phyloP scores from a whole-genome alignment of 352 stramenopile genomes.

The Pythium rishiriense region DNA sequence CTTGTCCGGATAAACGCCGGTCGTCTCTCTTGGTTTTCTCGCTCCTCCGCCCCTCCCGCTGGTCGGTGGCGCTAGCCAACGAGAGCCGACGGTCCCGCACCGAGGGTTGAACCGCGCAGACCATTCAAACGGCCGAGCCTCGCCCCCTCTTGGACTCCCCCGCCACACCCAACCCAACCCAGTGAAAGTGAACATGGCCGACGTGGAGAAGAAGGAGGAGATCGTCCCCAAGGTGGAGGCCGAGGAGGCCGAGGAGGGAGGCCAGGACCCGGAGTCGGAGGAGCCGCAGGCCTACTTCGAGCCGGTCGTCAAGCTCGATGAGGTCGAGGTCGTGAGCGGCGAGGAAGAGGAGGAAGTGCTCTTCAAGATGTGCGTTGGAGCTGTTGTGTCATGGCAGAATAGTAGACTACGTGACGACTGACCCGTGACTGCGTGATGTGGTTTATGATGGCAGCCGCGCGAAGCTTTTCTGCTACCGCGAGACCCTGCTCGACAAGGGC shows the following conservation, averaged over 20 bases:
- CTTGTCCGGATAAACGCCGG: conserved; percentile 9
- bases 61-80: conserved; percentile 19
- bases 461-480: conserved; percentile 97
- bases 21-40: conserved; percentile 4
- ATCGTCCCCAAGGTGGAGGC: conserved; percentile 55
- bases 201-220: conserved; percentile 70
- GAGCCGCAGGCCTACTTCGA: conserved; percentile 89
- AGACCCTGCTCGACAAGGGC: conserved; percentile 97
- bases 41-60: neutral
- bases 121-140: conserved; percentile 29
- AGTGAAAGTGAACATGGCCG: conserved; percentile 26
- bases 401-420: neutral
- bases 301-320: conserved; percentile 86
- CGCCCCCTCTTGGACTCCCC: conserved; percentile 3
- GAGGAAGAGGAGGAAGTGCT: conserved; percentile 97
- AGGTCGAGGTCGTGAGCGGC: conserved; percentile 96
- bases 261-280: conserved; percentile 74
- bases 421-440: neutral
- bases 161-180: conserved; percentile 8
- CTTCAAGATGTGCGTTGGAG: conserved; percentile 89
- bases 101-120: conserved; percentile 28
- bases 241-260: conserved; percentile 43
- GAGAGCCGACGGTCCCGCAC: conserved; percentile 12
- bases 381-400: neutral
- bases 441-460: conserved; percentile 56